Percentiles rank a stretch among this genome's conserved stretches.
These are phyloP conservation scores for Vitis hybrid DNA, from an alignment of 177 flowering plant species.

Conservation along the genomic window DNA sequence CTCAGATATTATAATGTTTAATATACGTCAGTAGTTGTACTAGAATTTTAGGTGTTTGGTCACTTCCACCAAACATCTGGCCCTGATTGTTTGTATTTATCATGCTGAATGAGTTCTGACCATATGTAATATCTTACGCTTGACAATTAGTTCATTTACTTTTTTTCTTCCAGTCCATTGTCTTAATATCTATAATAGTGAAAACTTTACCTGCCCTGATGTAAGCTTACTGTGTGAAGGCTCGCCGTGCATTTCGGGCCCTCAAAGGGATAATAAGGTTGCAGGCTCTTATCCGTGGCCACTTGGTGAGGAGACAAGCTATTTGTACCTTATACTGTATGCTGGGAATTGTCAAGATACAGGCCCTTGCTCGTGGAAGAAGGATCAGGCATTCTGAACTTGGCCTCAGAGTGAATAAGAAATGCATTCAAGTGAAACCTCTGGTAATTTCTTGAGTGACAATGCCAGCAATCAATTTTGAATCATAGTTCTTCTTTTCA, in stretches of 20 bases:
- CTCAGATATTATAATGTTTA: too few relatives aligned
- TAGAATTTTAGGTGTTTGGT: neutral
- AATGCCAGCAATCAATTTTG: neutral
- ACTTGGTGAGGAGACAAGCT: conserved; percentile 91
- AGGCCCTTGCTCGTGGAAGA: conserved; percentile 74
- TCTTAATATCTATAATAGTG: neutral
- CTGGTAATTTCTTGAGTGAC: conserved; percentile 32
- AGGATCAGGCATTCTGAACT: conserved; percentile 46
- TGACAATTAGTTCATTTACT: too few relatives aligned
- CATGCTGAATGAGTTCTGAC: neutral
- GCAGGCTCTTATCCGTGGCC: conserved; percentile 95
- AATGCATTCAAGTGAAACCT: conserved; percentile 21
- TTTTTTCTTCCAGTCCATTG: neutral
- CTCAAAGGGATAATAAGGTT: conserved; percentile 92
- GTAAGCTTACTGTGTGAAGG: conserved; percentile 42
- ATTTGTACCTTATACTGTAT: conserved; percentile 69
- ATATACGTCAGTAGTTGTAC: neutral
- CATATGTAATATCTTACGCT: neutral
- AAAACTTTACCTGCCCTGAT: conserved; percentile 7
- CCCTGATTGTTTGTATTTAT: neutral
- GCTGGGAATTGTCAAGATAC: conserved; percentile 70
- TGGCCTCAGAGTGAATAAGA: conserved; percentile 38
- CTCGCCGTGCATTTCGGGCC: conserved; percentile 84
- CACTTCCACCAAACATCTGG: neutral
- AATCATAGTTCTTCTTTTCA: neutral